Conservation (phyloP, 2,329 filamentous ascomycete genomes). For the Juglanconis sp. region DNA sequence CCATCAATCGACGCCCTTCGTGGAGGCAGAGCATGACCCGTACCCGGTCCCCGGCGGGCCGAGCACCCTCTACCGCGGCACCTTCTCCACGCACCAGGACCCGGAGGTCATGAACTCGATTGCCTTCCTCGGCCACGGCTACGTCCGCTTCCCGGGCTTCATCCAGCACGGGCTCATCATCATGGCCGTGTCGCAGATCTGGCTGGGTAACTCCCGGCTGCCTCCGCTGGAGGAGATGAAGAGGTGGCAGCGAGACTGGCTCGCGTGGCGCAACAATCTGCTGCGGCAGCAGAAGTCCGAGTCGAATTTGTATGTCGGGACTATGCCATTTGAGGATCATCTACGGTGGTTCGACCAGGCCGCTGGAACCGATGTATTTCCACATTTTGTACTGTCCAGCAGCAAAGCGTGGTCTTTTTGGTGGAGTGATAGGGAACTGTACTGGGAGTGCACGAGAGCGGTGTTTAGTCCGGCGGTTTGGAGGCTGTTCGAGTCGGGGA, state of each 20-base stretch:
- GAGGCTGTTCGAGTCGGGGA: conserved; percentile 8
- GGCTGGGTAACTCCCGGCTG: conserved; percentile 4
- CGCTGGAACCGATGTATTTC: conserved; percentile 12
- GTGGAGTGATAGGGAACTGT: conserved; percentile 15
- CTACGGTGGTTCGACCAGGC: conserved; percentile 10
- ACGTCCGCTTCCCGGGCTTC: conserved; percentile 8
- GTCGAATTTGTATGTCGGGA: conserved; percentile 11
- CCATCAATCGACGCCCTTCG: neutral
- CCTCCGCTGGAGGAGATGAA: conserved; percentile 1
- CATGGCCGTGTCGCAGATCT: conserved; percentile 15
- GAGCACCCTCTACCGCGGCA: conserved; percentile 7
- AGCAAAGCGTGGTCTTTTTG: conserved; percentile 14
- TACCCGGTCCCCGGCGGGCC: neutral
- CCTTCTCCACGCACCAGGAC: conserved; percentile 9
- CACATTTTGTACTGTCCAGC: conserved; percentile 15
- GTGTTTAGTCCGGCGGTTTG: conserved; percentile 11
- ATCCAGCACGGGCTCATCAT: conserved; percentile 14
- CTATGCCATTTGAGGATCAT: conserved; percentile 4
- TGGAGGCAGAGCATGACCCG: conserved; percentile 1
- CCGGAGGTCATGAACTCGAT: conserved; percentile 7
- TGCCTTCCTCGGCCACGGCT: conserved; percentile 14
- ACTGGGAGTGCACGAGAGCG: conserved; percentile 5
- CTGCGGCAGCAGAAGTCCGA: neutral
- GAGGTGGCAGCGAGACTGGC: neutral
- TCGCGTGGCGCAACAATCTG: neutral